Base-by-base conservation (phyloP, 176 grass and related monocot genomes). In the Alopecurus myosuroides region DNA sequence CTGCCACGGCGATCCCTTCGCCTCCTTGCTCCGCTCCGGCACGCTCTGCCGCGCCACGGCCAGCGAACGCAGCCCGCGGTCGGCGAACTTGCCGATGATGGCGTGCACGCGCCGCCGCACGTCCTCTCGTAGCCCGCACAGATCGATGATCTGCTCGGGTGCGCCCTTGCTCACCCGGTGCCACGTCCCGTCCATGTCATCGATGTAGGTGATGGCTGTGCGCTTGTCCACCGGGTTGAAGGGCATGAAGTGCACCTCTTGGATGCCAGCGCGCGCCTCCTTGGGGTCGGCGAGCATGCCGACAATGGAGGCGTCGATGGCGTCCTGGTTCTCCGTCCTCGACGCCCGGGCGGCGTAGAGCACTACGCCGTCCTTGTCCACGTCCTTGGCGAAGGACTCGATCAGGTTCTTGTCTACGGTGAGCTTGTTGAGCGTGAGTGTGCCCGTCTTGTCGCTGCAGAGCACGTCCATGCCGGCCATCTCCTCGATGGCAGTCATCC, bases 361-460 rank as follows among this genome's bases (percentile, higher is more conserved):
- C 5, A 97, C 70, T 0, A 94, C 60, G 4, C 10, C 20, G 36
- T 92, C 88, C 40, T 80, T 88, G 48, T 97, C 88, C 2, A 89
- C 7, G 22, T 91, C 88, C 77, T 79, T 91, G 3, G 79, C 72
- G 5, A 93, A 93, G 5, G 88, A 58, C 92, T 97, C 84, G 62
- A 97, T 94, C 68, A 91, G 39, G 49, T 69, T 88, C 76, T 79
- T 85, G 78, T 94, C 90, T 18, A 97, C 94, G 1, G 87, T 88
- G 55, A 99, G 93, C 69, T 91, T 92, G 81, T 99, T 99, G 37
- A 96, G 81, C 0, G 97, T 99, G 40, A 99, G 91, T 3, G 97
- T 99, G 23, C 97, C 97, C 0, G 97, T 99, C 85, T 99, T 99
- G 80, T 99, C 97, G 78, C 97, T 99, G 86, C 97, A 99, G 15